A percentile compares a stretch with the other conserved stretches of the same genome.
Conservation (phyloP, 345 rosid species). For the Gossypium anomalum region DNA sequence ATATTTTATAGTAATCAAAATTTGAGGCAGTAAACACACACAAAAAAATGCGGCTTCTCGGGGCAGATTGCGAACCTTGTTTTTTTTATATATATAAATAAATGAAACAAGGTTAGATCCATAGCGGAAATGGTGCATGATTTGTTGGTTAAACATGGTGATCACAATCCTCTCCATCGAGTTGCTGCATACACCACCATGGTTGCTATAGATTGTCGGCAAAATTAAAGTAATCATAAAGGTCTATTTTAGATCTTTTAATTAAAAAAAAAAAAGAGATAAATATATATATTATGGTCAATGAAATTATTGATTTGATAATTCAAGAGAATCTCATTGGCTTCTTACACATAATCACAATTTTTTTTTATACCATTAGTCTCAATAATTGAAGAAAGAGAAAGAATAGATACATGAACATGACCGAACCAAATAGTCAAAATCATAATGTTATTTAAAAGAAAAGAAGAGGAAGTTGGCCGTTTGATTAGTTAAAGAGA, state of each 20-base stretch:
- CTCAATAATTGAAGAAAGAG: not conserved
- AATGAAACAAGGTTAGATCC: not conserved
- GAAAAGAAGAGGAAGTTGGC: slow-evolving; percentile 31
- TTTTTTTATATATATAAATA: not conserved
- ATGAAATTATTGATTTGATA: slow-evolving; percentile 2
- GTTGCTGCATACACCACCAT: slow-evolving; percentile 13
- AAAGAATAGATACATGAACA: not conserved
- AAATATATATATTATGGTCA: not conserved
- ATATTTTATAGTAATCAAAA: not conserved
- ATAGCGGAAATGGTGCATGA: not conserved
- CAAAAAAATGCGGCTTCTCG: slow-evolving; percentile 57
- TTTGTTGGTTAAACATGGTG: not conserved
- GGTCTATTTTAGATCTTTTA: not conserved
- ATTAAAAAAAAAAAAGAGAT: not conserved
- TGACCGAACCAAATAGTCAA: not conserved
- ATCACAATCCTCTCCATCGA: slow-evolving; percentile 2
- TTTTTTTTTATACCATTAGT: not conserved
- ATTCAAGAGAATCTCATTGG: not conserved
- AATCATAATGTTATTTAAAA: not conserved
- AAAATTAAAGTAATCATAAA: not conserved
- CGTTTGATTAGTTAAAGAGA: slow-evolving; percentile 45
- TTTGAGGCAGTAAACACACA: not conserved
- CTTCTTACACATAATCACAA: not conserved
- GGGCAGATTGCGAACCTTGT: slow-evolving; percentile 24
- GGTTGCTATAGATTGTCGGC: slow-evolving; percentile 5